Conservation (phyloP, 2,329 filamentous ascomycete genomes). For the Fusarium chaquense region DNA sequence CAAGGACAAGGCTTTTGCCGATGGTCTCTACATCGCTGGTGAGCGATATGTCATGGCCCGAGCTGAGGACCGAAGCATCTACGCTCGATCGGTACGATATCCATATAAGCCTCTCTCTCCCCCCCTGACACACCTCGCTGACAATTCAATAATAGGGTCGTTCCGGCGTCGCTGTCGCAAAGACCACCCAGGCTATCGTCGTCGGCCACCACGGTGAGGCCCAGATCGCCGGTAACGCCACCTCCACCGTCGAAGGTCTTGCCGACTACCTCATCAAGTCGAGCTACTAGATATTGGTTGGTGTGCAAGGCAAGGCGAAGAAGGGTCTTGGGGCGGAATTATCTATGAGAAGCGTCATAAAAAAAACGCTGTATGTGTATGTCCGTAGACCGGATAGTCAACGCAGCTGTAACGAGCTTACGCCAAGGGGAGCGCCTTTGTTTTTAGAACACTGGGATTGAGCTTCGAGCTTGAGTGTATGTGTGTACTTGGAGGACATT, state of each 20-base stretch:
- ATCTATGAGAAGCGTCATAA: constrained; percentile 23
- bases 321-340: constrained; percentile 15
- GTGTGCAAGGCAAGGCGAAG: constrained; percentile 4
- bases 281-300: constrained; percentile 72
- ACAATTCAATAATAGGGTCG: constrained; percentile 66
- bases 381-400: constrained; percentile 35
- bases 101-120: neutral
- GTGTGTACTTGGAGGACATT: constrained; percentile 34
- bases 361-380: constrained; percentile 35
- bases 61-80: constrained; percentile 82
- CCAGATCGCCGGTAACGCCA: constrained; percentile 79
- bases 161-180: constrained; percentile 83
- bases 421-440: constrained; percentile 43
- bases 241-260: constrained; percentile 82
- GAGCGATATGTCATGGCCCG: constrained; percentile 83
- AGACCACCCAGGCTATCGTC: constrained; percentile 90
- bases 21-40: constrained; percentile 80
- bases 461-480: constrained; percentile 38
- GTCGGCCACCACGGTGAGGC: constrained; percentile 86
- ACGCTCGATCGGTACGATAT: constrained; percentile 81
- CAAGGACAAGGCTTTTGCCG: constrained; percentile 74
- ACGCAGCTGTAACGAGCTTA: constrained; percentile 39
- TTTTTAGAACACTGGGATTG: constrained; percentile 42
- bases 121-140: constrained; percentile 3
- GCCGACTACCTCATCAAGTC: constrained; percentile 86